Percentiles rank a stretch among this genome's conserved stretches.
Evolutionary conservation across 371 early-diverging fungal genomes (phyloP).

Genomic region (Coemansia sp.): DNA sequence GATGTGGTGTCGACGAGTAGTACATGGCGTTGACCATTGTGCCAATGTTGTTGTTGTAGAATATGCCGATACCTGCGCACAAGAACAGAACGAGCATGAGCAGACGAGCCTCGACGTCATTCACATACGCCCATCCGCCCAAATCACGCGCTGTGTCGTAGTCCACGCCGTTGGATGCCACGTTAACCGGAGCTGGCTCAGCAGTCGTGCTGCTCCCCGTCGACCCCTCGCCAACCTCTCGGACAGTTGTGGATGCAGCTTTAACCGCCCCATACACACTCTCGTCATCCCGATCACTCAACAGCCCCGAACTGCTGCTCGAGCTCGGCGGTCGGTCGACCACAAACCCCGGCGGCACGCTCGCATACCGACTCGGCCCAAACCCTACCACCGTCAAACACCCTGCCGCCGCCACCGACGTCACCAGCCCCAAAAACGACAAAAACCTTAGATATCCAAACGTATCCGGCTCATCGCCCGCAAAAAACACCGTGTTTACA

Average conservation of each 20-base stretch:
- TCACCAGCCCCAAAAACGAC: slow-evolving; percentile 34
- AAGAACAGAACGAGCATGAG: slow-evolving; percentile 43
- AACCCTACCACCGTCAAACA: slow-evolving; percentile 41
- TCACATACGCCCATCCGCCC: slow-evolving; percentile 38
- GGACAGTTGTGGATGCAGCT: not conserved
- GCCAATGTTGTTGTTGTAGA: slow-evolving; percentile 51
- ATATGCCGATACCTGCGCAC: slow-evolving; percentile 47
- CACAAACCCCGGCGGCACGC: slow-evolving; percentile 43
- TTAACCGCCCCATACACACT: not conserved
- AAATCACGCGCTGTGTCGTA: slow-evolving; percentile 49
- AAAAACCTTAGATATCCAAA: slow-evolving; percentile 44
- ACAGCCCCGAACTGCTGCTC: slow-evolving; percentile 27
- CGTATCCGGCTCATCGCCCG: slow-evolving; percentile 35
- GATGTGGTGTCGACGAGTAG: slow-evolving; percentile 27
- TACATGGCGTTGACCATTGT: slow-evolving; percentile 50
- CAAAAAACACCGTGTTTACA: slow-evolving; percentile 56
- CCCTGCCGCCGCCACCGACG: slow-evolving; percentile 26
- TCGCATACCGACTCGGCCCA: slow-evolving; percentile 38
- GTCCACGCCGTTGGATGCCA: slow-evolving; percentile 29
- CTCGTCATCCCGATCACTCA: slow-evolving; percentile 28
- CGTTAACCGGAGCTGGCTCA: not conserved
- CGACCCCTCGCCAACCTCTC: slow-evolving; percentile 1
- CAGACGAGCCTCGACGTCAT: slow-evolving; percentile 48
- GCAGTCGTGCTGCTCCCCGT: not conserved
- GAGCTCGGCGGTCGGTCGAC: slow-evolving; percentile 10